A percentile compares a stretch with the other conserved stretches of the same genome.
Evolutionary conservation across 495 filamentous ascomycete genomes (phyloP).

Genomic region (Daldinia loculata): DNA sequence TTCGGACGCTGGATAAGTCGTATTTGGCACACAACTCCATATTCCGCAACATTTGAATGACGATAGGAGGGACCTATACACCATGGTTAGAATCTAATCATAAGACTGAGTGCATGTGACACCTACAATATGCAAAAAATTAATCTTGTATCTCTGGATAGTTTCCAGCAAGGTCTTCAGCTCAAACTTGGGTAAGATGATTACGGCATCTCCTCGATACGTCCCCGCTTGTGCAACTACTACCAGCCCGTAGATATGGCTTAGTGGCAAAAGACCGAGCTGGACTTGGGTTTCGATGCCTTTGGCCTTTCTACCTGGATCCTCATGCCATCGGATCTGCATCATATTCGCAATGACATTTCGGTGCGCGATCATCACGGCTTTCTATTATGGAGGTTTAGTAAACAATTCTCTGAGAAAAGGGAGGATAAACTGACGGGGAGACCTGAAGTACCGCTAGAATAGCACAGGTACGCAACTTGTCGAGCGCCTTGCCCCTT

Average conservation of each 20-base stretch:
- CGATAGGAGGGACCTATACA: slow-evolving; percentile 80
- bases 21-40: slow-evolving; percentile 69
- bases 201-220: slow-evolving; percentile 79
- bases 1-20: slow-evolving; percentile 73
- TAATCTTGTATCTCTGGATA: slow-evolving; percentile 79
- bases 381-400: slow-evolving; percentile 68
- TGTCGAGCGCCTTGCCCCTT: slow-evolving; percentile 79
- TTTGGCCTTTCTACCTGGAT: slow-evolving; percentile 47
- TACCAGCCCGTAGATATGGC: slow-evolving; percentile 87
- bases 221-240: slow-evolving; percentile 73
- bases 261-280: slow-evolving; percentile 81
- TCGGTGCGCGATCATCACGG: slow-evolving; percentile 88
- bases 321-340: slow-evolving; percentile 68
- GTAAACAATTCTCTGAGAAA: not conserved
- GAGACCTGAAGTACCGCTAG: slow-evolving; percentile 86
- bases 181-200: slow-evolving; percentile 89
- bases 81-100: not conserved
- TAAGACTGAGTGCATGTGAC: not conserved
- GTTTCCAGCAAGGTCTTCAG: slow-evolving; percentile 68
- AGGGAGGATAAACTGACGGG: slow-evolving; percentile 62
- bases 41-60: slow-evolving; percentile 80
- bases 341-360: slow-evolving; percentile 89
- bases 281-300: slow-evolving; percentile 64
- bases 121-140: slow-evolving; percentile 70
- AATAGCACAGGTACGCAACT: slow-evolving; percentile 88